Percentiles rank a stretch among this genome's conserved stretches.
Conservation (phyloP, 371 early-diverging fungal species). For the Mortierella sp. region DNA sequence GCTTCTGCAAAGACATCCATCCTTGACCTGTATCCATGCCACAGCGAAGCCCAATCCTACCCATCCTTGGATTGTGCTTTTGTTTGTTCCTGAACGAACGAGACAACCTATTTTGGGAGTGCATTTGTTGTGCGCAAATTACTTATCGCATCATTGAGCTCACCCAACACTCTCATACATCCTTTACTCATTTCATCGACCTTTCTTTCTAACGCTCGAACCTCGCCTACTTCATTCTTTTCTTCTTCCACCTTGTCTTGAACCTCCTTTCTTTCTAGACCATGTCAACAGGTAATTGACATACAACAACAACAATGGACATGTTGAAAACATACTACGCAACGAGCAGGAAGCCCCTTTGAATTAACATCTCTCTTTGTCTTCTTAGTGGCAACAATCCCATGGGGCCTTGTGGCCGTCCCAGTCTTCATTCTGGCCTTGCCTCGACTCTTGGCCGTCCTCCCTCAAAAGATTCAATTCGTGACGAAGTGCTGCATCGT, state of each 20-base stretch:
- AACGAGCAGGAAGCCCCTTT: neutral
- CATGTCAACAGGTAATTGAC: slow-evolving; percentile 1
- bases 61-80: neutral
- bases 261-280: neutral
- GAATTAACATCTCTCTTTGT: neutral
- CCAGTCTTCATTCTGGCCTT: slow-evolving; percentile 22
- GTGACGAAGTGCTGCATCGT: slow-evolving; percentile 27
- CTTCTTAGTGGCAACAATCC: slow-evolving; percentile 11
- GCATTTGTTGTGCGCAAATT: neutral
- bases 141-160: neutral
- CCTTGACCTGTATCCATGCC: neutral
- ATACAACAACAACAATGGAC: neutral
- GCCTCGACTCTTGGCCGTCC: slow-evolving; percentile 27
- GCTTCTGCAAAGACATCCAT: neutral
- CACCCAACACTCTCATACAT: neutral
- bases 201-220: neutral
- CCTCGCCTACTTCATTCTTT: neutral
- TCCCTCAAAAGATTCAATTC: slow-evolving; percentile 40
- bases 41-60: neutral
- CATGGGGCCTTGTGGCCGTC: slow-evolving; percentile 7
- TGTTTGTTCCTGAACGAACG: neutral
- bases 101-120: slow-evolving; percentile 1
- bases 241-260: too few relatives aligned
- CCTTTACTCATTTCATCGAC: neutral
- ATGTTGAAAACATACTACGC: neutral